A percentile compares a stretch with the other conserved stretches of the same genome.
phyloP scores from a whole-genome alignment of 768 basidiomycete species.

The Leucocoprinus sp. region DNA sequence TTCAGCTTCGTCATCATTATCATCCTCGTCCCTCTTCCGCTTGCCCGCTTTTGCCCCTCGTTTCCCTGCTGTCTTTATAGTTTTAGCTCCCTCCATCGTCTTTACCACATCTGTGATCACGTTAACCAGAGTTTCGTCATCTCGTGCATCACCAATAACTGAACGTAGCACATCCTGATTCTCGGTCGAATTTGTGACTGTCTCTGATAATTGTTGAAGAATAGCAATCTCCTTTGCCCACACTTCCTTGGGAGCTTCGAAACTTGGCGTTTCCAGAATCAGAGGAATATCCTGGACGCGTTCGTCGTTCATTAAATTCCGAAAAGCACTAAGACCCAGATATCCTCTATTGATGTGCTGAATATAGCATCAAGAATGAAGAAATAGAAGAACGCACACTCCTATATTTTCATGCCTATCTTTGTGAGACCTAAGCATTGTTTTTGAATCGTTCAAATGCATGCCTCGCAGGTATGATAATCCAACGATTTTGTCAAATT shows the following conservation, averaged over 20 bases:
- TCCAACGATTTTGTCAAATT: constrained; percentile 65
- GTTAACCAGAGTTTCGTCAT: constrained; percentile 7
- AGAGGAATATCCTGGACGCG: constrained; percentile 66
- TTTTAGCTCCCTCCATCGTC: constrained; percentile 10
- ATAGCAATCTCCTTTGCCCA: constrained; percentile 71
- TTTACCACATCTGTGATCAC: constrained; percentile 16
- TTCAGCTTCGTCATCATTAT: constrained; percentile 16
- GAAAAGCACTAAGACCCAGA: constrained; percentile 56
- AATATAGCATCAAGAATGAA: background rate
- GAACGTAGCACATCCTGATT: background rate
- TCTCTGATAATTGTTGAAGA: constrained; percentile 35
- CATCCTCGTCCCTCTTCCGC: constrained; percentile 17
- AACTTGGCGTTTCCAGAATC: constrained; percentile 74
- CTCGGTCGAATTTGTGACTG: background rate
- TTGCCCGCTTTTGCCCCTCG: constrained; percentile 7
- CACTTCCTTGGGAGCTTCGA: constrained; percentile 49
- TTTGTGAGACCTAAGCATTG: constrained; percentile 49
- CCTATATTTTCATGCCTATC: constrained; percentile 86
- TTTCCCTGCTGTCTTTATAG: background rate
- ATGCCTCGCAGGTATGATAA: constrained; percentile 69
- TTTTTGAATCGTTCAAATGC: constrained; percentile 83
- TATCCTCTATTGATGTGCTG: constrained; percentile 43
- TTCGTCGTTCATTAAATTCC: constrained; percentile 57
- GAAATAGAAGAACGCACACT: constrained; percentile 38
- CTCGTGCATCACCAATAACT: background rate